These are phyloP conservation scores for Hordeum vulgare DNA, from an alignment of 176 grass and related monocot species.

Conservation along the genomic window DNA sequence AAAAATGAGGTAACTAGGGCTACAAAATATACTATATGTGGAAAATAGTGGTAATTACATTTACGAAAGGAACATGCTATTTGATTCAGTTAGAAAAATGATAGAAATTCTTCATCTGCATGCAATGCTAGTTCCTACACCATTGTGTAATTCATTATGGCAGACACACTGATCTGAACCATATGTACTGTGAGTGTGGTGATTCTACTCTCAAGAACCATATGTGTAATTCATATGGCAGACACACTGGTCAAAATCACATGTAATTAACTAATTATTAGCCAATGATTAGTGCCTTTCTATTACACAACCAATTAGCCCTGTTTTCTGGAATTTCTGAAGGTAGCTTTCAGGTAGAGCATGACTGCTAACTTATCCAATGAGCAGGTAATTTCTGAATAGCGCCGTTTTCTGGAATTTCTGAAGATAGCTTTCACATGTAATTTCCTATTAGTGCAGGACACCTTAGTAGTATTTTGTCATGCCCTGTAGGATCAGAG, in stretches of 20 bases:
- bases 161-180: background rate
- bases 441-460: background rate
- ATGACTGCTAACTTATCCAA: background rate
- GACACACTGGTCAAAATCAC: background rate
- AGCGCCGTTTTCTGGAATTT: too few species aligned
- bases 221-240: too few species aligned
- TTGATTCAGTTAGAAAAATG: too few species aligned
- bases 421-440: too few species aligned
- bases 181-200: background rate
- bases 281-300: background rate
- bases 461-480: background rate
- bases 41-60: too few species aligned
- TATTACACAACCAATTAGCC: background rate
- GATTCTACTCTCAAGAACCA: background rate
- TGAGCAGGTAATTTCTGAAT: background rate
- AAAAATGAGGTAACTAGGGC: background rate
- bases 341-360: background rate
- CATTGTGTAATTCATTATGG: background rate
- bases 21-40: background rate
- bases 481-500: background rate
- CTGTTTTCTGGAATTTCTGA: background rate
- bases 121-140: too few species aligned
- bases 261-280: background rate
- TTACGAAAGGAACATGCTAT: too few species aligned
- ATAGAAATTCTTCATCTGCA: too few species aligned